Conservation (phyloP, 139 green algal species). For the Limnomonas spitsbergensis region DNA sequence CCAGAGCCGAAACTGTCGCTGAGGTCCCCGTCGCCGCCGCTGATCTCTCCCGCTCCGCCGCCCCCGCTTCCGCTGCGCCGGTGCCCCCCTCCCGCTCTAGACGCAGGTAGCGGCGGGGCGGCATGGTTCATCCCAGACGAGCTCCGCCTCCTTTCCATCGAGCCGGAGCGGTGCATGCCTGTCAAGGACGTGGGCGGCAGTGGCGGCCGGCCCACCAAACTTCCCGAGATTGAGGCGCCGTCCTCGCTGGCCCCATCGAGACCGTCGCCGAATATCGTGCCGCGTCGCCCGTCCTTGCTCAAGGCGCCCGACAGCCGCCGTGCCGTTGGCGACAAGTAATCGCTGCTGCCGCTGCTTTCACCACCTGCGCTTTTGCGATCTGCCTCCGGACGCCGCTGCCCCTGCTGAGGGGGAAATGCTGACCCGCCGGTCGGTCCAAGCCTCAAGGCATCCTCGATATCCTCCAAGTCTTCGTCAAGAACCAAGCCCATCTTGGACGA, state of each 20-base stretch:
- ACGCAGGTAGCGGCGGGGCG: background rate
- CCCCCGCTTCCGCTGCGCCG: background rate
- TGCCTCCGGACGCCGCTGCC: background rate
- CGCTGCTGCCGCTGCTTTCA: background rate
- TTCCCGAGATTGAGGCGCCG: background rate
- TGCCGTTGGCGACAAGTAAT: background rate
- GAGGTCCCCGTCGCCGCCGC: no score
- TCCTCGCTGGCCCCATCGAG: background rate
- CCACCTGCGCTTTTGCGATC: background rate
- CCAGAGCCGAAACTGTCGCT: background rate
- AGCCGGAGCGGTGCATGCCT: background rate
- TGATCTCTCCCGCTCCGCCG: no score
- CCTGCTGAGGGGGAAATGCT: background rate
- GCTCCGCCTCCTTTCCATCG: background rate
- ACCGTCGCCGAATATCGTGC: background rate
- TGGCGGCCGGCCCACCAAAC: background rate
- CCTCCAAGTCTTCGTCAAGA: slow-evolving; percentile 17
- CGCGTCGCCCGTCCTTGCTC: background rate
- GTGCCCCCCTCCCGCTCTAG: background rate
- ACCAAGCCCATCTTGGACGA: background rate
- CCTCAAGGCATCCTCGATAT: background rate
- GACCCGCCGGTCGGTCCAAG: background rate
- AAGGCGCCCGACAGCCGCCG: no score
- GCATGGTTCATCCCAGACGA: background rate
- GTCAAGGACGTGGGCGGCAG: background rate